These are phyloP conservation scores for Diutina scorzettiae DNA, from an alignment of 1,139 yeast species.

Conservation along the genomic window DNA sequence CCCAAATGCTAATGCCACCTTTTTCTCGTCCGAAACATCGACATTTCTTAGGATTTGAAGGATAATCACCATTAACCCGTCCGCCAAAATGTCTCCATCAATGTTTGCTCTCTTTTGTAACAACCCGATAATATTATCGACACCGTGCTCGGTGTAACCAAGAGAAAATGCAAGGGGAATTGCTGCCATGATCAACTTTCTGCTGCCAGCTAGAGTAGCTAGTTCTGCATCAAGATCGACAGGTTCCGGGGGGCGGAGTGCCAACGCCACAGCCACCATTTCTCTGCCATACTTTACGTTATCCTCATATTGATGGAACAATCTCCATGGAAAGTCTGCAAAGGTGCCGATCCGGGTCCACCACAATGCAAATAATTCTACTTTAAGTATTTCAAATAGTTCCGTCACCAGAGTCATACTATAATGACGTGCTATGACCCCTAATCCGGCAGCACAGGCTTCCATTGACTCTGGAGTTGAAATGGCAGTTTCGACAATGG, in stretches of 20 bases:
- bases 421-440: background rate
- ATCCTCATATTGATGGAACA: background rate
- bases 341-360: background rate
- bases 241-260: background rate
- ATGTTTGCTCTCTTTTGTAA: background rate
- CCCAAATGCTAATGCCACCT: slow-evolving; percentile 7
- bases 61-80: slow-evolving; percentile 16
- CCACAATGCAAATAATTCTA: background rate
- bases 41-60: slow-evolving; percentile 14
- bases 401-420: background rate
- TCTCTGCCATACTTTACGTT: background rate
- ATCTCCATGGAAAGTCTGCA: background rate
- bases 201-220: background rate
- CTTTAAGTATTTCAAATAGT: background rate
- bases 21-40: slow-evolving; percentile 25
- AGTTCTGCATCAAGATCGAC: background rate
- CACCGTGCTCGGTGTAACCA: slow-evolving; percentile 33
- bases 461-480: background rate
- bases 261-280: background rate
- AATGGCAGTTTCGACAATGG: background rate
- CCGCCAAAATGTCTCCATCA: slow-evolving; percentile 6
- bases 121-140: slow-evolving; percentile 14
- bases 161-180: slow-evolving; percentile 30
- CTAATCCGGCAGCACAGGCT: background rate
- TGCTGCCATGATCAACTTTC: slow-evolving; percentile 17